Base-by-base conservation (phyloP, 768 basidiomycete species). In the Suillus subalutaceus region DNA sequence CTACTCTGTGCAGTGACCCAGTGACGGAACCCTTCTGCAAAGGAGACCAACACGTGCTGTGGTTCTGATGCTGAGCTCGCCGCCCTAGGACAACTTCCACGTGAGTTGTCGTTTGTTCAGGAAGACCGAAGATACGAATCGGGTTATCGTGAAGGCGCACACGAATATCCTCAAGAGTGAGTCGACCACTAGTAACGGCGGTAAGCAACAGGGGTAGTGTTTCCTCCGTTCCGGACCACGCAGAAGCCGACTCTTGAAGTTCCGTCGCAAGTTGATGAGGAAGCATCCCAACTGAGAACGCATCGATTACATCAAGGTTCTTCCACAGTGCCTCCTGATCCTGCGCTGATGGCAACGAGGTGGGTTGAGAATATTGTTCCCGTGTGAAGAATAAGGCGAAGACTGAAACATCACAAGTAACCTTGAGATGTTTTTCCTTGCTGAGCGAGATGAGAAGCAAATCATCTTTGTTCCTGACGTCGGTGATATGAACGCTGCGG, bases 371-470 rank as follows among this genome's bases (percentile, higher is more conserved):
- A 81, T 88, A 96, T 66, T 93, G 84, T 63, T 90, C 91, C 55
- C 80, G 83, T 2, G 86, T 87, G 81, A 94, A 96, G 86, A 97
- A 98, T 63, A 99, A 81, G 20, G 93, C 86, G 78, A 92, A 98
- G 60, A 98, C 85, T 16, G 96, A 90, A 40, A 97, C 94, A 71
- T 99, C 97, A 77, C 97, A 99, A 4, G 97, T 98, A 60, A 98
- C 97, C 72, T 93, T 92, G 71, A 99, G 86, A 15, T 92, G 84
- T 81, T 95, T 96, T 50, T 90, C 90, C 81, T 99, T 99, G 85
- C 94, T 96, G 46, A 99, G 84, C 3, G 92, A 90, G 74, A 99
- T 98, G 65, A 99, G 81, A 38, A 91, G 82, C 58, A 99, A 82
- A 73, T 99, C 97, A 63, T 96, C 94, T 69, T 86, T 85, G 68